Evolutionary conservation across 1,284 basidiomycete species (phyloP).

Genomic region (Flammula alnicola): DNA sequence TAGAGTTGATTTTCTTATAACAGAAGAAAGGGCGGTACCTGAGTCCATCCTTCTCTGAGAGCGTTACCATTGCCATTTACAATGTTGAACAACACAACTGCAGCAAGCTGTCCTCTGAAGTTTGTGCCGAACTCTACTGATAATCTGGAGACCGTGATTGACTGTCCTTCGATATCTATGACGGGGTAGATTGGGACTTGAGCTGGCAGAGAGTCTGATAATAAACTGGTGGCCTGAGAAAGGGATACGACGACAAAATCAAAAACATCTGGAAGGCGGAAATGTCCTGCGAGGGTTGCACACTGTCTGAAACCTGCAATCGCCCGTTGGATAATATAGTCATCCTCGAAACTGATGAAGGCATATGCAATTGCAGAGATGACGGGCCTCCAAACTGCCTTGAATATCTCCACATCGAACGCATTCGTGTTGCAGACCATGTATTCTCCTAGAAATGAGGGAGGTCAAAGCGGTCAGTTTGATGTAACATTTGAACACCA

Average conservation of each 20-base stretch:
- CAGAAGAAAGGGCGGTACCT: slow-evolving; percentile 51
- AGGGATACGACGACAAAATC: slow-evolving; percentile 95
- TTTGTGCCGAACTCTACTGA: slow-evolving; percentile 95
- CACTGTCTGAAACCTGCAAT: slow-evolving; percentile 97
- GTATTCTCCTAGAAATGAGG: slow-evolving; percentile 60
- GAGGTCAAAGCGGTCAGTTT: background rate
- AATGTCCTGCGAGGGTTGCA: slow-evolving; percentile 90
- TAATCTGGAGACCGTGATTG: slow-evolving; percentile 88
- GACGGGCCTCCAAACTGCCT: slow-evolving; percentile 87
- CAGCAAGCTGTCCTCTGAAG: slow-evolving; percentile 95
- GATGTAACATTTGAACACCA: slow-evolving; percentile 10
- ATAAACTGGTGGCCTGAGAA: slow-evolving; percentile 84
- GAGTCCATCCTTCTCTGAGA: slow-evolving; percentile 92
- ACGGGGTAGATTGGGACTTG: slow-evolving; percentile 85
- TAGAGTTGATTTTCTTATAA: background rate
- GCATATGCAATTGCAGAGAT: slow-evolving; percentile 92
- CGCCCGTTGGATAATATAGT: slow-evolving; percentile 93
- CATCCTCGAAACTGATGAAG: slow-evolving; percentile 96
- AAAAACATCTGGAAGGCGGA: slow-evolving; percentile 92
- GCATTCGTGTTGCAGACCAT: slow-evolving; percentile 78
- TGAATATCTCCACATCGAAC: slow-evolving; percentile 96
- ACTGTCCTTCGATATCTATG: slow-evolving; percentile 91
- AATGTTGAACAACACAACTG: slow-evolving; percentile 97
- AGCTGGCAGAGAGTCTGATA: slow-evolving; percentile 76
- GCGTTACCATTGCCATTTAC: slow-evolving; percentile 97